phyloP scores from a whole-genome alignment of 1,139 yeast species.

The Candida neerlandica region DNA sequence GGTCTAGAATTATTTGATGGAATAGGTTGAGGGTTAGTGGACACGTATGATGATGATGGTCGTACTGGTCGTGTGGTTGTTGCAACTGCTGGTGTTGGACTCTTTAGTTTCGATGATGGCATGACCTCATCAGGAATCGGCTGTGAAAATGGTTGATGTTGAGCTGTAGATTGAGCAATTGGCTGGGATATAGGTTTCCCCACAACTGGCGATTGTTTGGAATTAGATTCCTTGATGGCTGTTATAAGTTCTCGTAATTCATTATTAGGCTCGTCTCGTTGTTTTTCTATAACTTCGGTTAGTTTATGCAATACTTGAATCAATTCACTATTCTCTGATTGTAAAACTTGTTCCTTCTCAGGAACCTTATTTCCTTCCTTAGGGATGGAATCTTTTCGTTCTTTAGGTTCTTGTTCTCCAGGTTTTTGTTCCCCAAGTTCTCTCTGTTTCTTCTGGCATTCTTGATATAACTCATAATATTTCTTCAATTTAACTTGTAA shows the following conservation, averaged over 20 bases:
- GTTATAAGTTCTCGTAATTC: background rate
- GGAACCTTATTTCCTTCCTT: background rate
- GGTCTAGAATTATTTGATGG: background rate
- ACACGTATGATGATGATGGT: background rate
- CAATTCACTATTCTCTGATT: background rate
- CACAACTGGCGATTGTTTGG: background rate
- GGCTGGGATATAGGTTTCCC: background rate
- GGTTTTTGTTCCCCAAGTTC: background rate
- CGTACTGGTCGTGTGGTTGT: background rate
- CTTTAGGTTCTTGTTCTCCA: background rate
- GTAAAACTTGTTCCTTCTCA: background rate
- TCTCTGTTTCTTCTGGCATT: slow-evolving; percentile 1
- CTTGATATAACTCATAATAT: slow-evolving; percentile 8
- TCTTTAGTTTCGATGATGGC: background rate
- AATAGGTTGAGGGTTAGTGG: background rate
- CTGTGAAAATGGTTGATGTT: background rate
- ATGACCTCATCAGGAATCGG: background rate
- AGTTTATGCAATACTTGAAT: background rate
- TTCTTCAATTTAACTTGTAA: slow-evolving; percentile 9
- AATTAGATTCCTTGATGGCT: background rate
- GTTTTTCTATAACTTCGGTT: background rate
- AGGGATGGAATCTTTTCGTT: background rate
- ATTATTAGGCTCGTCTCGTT: background rate
- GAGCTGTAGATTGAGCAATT: background rate
- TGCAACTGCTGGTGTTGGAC: background rate